Base-by-base conservation (phyloP, 176 grass and related monocot genomes). In the Oryza meyeriana region DNA sequence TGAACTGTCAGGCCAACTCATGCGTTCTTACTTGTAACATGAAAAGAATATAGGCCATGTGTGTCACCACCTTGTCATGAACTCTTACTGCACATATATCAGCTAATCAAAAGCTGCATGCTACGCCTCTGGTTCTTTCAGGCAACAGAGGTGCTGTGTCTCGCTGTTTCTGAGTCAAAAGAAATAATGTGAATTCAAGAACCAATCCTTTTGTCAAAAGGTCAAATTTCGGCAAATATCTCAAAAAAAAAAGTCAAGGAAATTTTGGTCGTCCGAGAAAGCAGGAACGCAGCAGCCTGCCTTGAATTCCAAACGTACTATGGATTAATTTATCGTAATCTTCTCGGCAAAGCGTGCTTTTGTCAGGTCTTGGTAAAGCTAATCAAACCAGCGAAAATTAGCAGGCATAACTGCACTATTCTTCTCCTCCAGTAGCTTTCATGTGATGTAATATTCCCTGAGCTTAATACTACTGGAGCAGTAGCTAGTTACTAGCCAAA, bases 181-280 rank as follows among this genome's bases (percentile, higher is more conserved):
- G 55, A 79, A 72, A 85, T 27, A 79, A 65, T 72, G 67, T 85
- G 67, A 85, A 85, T 61, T 61, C 52, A 35, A 44, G 30, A 75
- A 38, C 40, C 17, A 5, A 9, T 18, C 18, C 20, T 70, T 38
- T 27, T 62, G 10, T 47, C 16, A 64, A 13, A n/a, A 3, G 67
- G 69, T 75, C 81, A 25, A 14, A 62, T 69, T 75, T 45, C 28
- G 36, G 6, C 31, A 41, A 31, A 52, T 70, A 24, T 71, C 50
- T 47, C 38, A 1, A n/a, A n/a, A n/a, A n/a, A n/a, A 10, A 0
- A 85, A 55, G 71, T 81, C 63, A 27, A 6, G 38, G 70, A 25
- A 20, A 28, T 63, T 36, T 85, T 81, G 71, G 71, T 81, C 77
- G 16, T 76, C 87, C 87, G 75, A 45, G 71, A 76, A 64, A 76